These are phyloP conservation scores for Neofusicoccum parvum DNA, from an alignment of 2,329 filamentous ascomycete genomes.

Conservation along the genomic window DNA sequence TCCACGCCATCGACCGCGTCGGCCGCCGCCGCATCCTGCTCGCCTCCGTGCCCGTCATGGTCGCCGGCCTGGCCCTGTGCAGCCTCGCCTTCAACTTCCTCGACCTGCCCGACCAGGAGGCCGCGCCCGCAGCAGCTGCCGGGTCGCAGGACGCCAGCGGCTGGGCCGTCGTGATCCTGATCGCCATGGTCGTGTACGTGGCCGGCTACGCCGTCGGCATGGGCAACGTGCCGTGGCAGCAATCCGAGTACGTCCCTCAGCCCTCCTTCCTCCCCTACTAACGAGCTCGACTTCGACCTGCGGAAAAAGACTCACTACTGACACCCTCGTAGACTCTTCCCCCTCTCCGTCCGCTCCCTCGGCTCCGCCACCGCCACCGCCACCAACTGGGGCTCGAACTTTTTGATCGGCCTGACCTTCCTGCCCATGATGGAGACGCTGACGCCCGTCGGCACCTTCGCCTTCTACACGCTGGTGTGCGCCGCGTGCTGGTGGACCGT, in stretches of 20 bases:
- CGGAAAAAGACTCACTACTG: not conserved
- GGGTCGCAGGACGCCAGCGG: not conserved
- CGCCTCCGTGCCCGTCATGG: slow-evolving; percentile 83
- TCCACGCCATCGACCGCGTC: slow-evolving; percentile 47
- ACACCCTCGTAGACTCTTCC: slow-evolving; percentile 60
- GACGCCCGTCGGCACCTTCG: slow-evolving; percentile 76
- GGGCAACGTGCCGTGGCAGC: slow-evolving; percentile 95
- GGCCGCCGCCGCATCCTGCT: slow-evolving; percentile 66
- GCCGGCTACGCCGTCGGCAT: slow-evolving; percentile 83
- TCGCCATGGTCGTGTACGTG: slow-evolving; percentile 80
- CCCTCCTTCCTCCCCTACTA: not conserved
- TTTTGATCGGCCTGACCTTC: slow-evolving; percentile 82
- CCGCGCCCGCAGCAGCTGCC: slow-evolving; percentile 26
- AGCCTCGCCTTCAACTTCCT: slow-evolving; percentile 72
- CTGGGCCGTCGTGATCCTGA: slow-evolving; percentile 59
- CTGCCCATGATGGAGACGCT: slow-evolving; percentile 80
- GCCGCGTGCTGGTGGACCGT: slow-evolving; percentile 66
- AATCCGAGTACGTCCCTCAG: slow-evolving; percentile 64
- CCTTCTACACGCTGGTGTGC: slow-evolving; percentile 75
- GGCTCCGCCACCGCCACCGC: slow-evolving; percentile 75
- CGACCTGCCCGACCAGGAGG: slow-evolving; percentile 42
- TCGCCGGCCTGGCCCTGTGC: slow-evolving; percentile 69
- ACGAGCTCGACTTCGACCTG: not conserved
- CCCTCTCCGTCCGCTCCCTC: slow-evolving; percentile 70
- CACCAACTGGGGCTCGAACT: slow-evolving; percentile 88